Percentiles rank a stretch among this genome's conserved stretches.
Conservation (phyloP, 768 basidiomycete species). For the Suillus tomentosus region DNA sequence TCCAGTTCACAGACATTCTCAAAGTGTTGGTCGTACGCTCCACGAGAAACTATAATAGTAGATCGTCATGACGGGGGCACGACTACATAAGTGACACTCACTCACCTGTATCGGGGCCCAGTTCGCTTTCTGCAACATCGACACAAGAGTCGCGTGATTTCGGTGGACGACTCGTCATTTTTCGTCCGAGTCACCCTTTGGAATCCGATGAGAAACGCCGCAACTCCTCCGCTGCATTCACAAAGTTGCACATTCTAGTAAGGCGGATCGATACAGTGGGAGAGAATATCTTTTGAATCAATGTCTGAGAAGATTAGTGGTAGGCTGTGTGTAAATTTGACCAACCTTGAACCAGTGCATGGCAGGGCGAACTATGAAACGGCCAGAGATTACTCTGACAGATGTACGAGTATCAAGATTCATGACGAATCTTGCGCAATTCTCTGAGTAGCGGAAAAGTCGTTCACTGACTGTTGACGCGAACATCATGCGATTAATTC, state of each 20-base stretch:
- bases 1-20: slow-evolving; percentile 99
- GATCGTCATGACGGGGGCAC: background rate
- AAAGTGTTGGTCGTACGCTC: slow-evolving; percentile 94
- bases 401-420: slow-evolving; percentile 74
- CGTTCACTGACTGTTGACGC: background rate
- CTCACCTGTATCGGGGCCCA: slow-evolving; percentile 92
- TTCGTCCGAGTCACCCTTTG: slow-evolving; percentile 50
- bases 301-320: slow-evolving; percentile 55
- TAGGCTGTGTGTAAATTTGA: slow-evolving; percentile 86
- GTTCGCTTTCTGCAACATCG: slow-evolving; percentile 92
- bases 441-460: background rate
- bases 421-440: slow-evolving; percentile 26
- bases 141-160: slow-evolving; percentile 97
- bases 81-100: background rate
- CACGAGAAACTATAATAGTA: slow-evolving; percentile 75
- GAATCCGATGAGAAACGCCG: slow-evolving; percentile 59
- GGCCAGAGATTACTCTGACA: slow-evolving; percentile 49
- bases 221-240: slow-evolving; percentile 87
- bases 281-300: slow-evolving; percentile 87
- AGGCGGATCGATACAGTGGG: slow-evolving; percentile 77
- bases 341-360: slow-evolving; percentile 38
- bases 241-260: slow-evolving; percentile 82
- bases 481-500: background rate
- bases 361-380: slow-evolving; percentile 20
- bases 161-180: slow-evolving; percentile 89